phyloP scores from a whole-genome alignment of 1,284 basidiomycete species.

The Coriolopsis trogii region DNA sequence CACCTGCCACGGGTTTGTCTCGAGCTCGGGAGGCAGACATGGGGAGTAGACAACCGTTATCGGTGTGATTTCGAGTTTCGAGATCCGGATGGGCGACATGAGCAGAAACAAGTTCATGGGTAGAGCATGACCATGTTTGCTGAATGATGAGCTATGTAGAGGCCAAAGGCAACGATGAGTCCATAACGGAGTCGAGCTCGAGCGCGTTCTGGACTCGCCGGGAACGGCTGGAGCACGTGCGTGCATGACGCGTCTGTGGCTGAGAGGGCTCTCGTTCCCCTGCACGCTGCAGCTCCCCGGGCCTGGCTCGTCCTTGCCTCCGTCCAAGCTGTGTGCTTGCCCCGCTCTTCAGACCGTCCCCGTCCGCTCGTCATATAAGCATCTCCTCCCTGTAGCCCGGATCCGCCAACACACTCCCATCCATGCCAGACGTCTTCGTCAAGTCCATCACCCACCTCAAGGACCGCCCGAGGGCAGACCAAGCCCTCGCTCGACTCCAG shows the following conservation, averaged over 20 bases:
- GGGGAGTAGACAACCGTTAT: too few species aligned
- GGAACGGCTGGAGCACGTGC: constrained; percentile 2
- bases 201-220: constrained; percentile 17
- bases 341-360: background rate
- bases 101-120: too few species aligned
- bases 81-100: too few species aligned
- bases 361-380: background rate
- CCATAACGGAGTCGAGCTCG: too few species aligned
- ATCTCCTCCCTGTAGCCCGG: background rate
- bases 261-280: background rate
- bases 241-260: constrained; percentile 24
- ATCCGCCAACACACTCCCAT: background rate
- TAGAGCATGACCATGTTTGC: too few species aligned
- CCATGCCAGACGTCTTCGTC: constrained; percentile 55
- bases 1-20: too few species aligned
- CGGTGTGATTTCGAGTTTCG: too few species aligned
- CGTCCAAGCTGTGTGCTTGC: background rate
- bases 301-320: background rate
- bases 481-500: constrained; percentile 68
- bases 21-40: too few species aligned
- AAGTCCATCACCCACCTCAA: constrained; percentile 70
- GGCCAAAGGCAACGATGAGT: too few species aligned
- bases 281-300: background rate
- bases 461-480: constrained; percentile 59
- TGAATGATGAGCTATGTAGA: too few species aligned